A percentile compares a stretch with the other conserved stretches of the same genome.
phyloP scores from a whole-genome alignment of 495 filamentous ascomycete genomes.

The Neurospora sp. region DNA sequence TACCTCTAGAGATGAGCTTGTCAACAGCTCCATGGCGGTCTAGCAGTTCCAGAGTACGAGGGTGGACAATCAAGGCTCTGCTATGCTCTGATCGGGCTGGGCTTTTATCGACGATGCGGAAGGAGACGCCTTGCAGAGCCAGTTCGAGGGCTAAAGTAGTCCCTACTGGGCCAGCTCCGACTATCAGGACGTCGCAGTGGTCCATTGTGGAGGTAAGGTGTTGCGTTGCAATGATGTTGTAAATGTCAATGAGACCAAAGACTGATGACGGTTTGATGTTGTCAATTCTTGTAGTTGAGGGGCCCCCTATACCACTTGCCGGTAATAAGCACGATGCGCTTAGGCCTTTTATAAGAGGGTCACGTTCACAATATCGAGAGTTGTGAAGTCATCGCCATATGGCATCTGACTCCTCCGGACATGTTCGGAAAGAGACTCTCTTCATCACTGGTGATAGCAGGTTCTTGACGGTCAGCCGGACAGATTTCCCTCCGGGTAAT shows the following conservation, averaged over 20 bases:
- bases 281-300: background rate
- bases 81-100: slow-evolving; percentile 28
- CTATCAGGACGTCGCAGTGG: slow-evolving; percentile 25
- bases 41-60: slow-evolving; percentile 36
- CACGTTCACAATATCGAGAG: background rate
- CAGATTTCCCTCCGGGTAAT: background rate
- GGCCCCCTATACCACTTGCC: background rate
- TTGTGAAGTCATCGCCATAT: background rate
- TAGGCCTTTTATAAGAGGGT: background rate
- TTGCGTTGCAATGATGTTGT: background rate
- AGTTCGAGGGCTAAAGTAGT: slow-evolving; percentile 25
- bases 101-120: slow-evolving; percentile 32
- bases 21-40: slow-evolving; percentile 30
- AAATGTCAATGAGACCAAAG: background rate
- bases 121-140: slow-evolving; percentile 25
- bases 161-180: slow-evolving; percentile 28
- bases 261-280: background rate
- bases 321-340: background rate
- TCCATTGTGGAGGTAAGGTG: slow-evolving; percentile 3
- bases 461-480: background rate
- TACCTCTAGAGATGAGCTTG: slow-evolving; percentile 18
- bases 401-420: background rate
- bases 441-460: background rate
- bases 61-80: slow-evolving; percentile 34
- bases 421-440: background rate